Conservation (phyloP, 148 eudicot genomes). For the Amaranthus palmeri region DNA sequence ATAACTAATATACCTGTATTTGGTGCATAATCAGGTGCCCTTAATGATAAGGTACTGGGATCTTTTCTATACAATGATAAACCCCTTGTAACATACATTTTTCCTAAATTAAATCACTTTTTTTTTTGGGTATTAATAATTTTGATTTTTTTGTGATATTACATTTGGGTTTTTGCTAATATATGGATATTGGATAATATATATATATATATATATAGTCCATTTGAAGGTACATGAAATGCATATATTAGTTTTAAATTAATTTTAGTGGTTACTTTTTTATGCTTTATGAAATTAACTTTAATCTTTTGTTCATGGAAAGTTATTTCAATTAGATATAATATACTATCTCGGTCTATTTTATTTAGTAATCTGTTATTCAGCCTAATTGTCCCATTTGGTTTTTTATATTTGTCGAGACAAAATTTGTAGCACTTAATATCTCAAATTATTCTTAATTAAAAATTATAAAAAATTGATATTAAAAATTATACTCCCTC, state of each 20-base stretch:
- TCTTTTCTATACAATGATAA: constrained; percentile 54
- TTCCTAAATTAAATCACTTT: background rate
- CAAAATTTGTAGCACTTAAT: too few relatives aligned
- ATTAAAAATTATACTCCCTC: too few relatives aligned
- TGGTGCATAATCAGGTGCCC: constrained; percentile 50
- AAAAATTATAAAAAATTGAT: too few relatives aligned
- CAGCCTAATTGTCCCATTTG: too few relatives aligned
- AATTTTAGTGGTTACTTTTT: constrained; percentile 5
- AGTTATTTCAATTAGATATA: constrained; percentile 12
- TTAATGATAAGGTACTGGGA: constrained; percentile 42
- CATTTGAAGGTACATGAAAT: background rate
- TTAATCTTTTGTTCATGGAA: constrained; percentile 8
- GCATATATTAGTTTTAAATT: constrained; percentile 1
- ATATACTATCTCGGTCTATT: too few relatives aligned
- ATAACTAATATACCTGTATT: constrained; percentile 55
- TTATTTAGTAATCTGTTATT: too few relatives aligned
- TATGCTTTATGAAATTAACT: constrained; percentile 23
- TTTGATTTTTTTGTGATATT: background rate
- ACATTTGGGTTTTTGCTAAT: background rate
- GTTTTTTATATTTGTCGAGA: too few relatives aligned
- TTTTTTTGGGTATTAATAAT: background rate
- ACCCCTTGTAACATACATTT: constrained; percentile 68
- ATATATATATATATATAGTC: constrained; percentile 13
- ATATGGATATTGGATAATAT: too few relatives aligned
- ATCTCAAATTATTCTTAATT: too few relatives aligned